phyloP scores from a whole-genome alignment of 805 yeast species.

The Aciculoconidium aculeatum region DNA sequence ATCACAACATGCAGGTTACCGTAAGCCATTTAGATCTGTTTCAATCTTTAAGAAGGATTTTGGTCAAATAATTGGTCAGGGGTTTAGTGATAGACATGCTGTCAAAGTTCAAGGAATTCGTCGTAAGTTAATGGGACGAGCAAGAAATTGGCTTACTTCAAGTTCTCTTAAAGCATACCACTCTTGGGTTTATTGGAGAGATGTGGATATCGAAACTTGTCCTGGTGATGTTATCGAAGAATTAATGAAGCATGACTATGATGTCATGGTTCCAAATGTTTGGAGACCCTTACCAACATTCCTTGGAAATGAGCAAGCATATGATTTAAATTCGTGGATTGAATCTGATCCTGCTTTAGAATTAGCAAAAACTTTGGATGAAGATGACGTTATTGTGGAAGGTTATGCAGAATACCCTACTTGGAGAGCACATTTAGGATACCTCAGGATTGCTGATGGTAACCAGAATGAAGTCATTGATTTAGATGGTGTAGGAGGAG shows the following conservation, averaged over 20 bases:
- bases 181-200: conserved; percentile 91
- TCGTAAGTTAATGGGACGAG: conserved; percentile 80
- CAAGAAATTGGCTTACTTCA: conserved; percentile 77
- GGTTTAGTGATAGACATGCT: conserved; percentile 77
- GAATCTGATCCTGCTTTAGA: conserved; percentile 76
- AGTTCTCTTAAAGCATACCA: conserved; percentile 75
- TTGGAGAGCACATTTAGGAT: conserved; percentile 78
- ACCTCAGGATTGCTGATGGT: conserved; percentile 47
- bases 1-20: conserved; percentile 50
- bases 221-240: conserved; percentile 72
- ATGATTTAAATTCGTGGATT: conserved; percentile 94
- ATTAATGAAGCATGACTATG: conserved; percentile 63
- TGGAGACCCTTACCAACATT: conserved; percentile 97
- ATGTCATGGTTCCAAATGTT: conserved; percentile 79
- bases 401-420: conserved; percentile 86
- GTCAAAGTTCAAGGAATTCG: conserved; percentile 82
- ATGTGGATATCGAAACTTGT: conserved; percentile 77
- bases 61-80: conserved; percentile 81
- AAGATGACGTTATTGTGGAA: conserved; percentile 83
- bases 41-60: conserved; percentile 79
- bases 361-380: conserved; percentile 57
- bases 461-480: conserved; percentile 59
- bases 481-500: conserved; percentile 85
- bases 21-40: conserved; percentile 68
- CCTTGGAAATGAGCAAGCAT: conserved; percentile 78